Percentiles rank a stretch among this genome's conserved stretches.
These are phyloP conservation scores for Trichomonas vaginalis DNA, from an alignment of 208 protist species.

Conservation along the genomic window DNA sequence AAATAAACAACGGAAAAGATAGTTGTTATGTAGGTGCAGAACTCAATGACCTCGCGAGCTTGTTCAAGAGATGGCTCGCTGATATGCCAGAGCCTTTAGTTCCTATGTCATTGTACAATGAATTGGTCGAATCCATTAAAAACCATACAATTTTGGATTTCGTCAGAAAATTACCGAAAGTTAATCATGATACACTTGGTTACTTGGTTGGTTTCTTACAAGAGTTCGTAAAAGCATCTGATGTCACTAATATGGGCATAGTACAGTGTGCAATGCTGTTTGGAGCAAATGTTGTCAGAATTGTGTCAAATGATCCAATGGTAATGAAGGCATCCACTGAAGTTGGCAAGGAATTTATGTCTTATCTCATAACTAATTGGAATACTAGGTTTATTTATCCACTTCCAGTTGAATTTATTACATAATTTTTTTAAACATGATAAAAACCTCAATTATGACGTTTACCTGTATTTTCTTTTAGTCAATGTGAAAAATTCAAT, in stretches of 20 bases:
- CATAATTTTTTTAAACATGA: too few species aligned
- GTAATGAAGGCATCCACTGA: background rate
- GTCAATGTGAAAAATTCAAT: too few species aligned
- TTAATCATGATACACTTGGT: background rate
- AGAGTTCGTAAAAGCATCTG: background rate
- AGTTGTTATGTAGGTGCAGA: background rate
- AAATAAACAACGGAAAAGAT: background rate
- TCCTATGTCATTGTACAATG: background rate
- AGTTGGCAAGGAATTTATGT: background rate
- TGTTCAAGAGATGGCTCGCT: background rate
- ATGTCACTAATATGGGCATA: background rate
- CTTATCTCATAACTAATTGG: background rate
- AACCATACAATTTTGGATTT: background rate
- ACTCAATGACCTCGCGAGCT: background rate
- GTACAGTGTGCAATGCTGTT: background rate
- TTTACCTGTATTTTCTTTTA: too few species aligned
- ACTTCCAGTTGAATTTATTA: background rate
- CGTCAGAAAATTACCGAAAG: background rate
- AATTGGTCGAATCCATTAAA: background rate
- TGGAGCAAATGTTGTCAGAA: background rate
- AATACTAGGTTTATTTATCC: background rate
- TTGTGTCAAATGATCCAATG: background rate
- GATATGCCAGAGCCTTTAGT: background rate
- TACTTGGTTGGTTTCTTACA: background rate
- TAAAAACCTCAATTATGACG: too few species aligned